A percentile compares a stretch with the other conserved stretches of the same genome.
Evolutionary conservation across 2,329 filamentous ascomycete species (phyloP).

Genomic region (Colletotrichum viniferum): DNA sequence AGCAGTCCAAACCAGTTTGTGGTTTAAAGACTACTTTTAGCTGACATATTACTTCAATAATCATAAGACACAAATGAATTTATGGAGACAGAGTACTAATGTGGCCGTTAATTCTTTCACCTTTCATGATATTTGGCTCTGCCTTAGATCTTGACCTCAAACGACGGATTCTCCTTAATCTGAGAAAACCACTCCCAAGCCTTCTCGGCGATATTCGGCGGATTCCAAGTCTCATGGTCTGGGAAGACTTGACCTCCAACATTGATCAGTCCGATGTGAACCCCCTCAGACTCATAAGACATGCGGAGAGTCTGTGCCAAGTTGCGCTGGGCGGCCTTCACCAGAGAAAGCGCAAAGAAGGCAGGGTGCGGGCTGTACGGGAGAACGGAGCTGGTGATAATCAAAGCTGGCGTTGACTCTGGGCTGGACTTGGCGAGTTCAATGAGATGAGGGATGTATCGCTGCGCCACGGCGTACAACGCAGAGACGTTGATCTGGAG

Average conservation of each 20-base stretch:
- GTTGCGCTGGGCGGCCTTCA: slow-evolving; percentile 56
- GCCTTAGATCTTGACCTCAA: slow-evolving; percentile 34
- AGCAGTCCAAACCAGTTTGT: background rate
- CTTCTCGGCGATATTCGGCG: slow-evolving; percentile 42
- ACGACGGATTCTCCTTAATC: slow-evolving; percentile 35
- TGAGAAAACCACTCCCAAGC: slow-evolving; percentile 48
- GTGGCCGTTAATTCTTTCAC: too few species aligned
- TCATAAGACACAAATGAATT: background rate
- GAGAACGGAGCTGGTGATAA: slow-evolving; percentile 53
- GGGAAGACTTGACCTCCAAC: slow-evolving; percentile 47
- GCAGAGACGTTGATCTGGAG: slow-evolving; percentile 48
- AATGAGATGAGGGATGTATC: slow-evolving; percentile 47
- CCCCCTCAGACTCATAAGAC: slow-evolving; percentile 39
- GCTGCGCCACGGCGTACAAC: slow-evolving; percentile 51
- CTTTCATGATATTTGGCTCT: background rate
- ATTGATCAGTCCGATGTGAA: slow-evolving; percentile 51
- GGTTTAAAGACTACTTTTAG: background rate
- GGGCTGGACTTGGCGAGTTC: slow-evolving; percentile 32
- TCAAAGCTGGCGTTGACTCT: slow-evolving; percentile 44
- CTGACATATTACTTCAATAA: background rate
- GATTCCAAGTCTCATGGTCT: background rate
- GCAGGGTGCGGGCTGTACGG: slow-evolving; percentile 50
- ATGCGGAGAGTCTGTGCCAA: slow-evolving; percentile 48
- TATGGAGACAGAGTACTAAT: too few species aligned
- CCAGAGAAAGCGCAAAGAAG: slow-evolving; percentile 52